Conservation (phyloP, 2,329 filamentous ascomycete species). For the Venturia effusa region DNA sequence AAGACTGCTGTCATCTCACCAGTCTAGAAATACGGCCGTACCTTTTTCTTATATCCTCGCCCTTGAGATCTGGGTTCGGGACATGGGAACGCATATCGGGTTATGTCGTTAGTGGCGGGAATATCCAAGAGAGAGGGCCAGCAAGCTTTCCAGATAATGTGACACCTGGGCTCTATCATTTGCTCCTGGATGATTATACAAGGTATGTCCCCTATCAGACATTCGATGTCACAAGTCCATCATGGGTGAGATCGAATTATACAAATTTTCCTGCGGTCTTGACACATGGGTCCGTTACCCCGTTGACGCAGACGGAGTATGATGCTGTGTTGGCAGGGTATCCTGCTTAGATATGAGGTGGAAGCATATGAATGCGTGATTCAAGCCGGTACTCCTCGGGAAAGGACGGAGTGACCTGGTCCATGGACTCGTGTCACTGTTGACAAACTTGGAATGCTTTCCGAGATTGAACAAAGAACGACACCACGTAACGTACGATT, state of each 20-base stretch:
- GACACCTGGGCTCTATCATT: slow-evolving; percentile 7
- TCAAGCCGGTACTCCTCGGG: too few relatives aligned
- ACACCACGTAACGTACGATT: too few relatives aligned
- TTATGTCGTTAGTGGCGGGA: neutral
- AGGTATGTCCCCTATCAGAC: slow-evolving; percentile 7
- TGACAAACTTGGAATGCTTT: too few relatives aligned
- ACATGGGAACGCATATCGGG: neutral
- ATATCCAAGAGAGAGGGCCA: slow-evolving; percentile 1
- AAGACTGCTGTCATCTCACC: too few relatives aligned
- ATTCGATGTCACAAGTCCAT: neutral
- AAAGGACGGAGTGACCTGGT: too few relatives aligned
- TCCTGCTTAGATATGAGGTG: neutral
- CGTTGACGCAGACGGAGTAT: slow-evolving; percentile 3
- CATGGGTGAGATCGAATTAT: slow-evolving; percentile 1
- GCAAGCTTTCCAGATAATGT: slow-evolving; percentile 6
- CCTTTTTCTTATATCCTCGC: too few relatives aligned
- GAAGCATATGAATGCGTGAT: too few relatives aligned
- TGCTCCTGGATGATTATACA: slow-evolving; percentile 8
- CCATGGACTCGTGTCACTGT: too few relatives aligned
- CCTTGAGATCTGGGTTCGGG: too few relatives aligned
- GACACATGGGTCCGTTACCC: slow-evolving; percentile 10
- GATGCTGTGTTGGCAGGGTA: neutral
- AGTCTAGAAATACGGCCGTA: too few relatives aligned
- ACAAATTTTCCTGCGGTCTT: neutral
- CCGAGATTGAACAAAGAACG: too few relatives aligned